Base-by-base conservation (phyloP, 306 rosid species). In the Cicer pinnatifidum region DNA sequence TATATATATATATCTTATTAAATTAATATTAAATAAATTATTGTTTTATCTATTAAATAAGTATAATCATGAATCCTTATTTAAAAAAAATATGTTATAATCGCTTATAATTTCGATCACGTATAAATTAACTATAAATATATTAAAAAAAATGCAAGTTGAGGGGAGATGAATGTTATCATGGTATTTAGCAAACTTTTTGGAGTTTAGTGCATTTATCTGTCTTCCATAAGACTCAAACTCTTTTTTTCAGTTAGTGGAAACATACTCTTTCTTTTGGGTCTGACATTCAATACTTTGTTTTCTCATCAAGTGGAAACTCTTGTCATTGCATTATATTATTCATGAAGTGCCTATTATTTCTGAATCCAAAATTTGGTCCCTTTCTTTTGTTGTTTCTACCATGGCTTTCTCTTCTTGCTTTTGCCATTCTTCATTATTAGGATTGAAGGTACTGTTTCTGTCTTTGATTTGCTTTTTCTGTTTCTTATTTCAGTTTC, bases 371-470 rank as follows among this genome's bases (percentile, higher is more conserved):
- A 61, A n/a, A 38, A 20, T 43, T 76, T 50, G 45, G 58, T 68
- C 9, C 72, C 82, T 40, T 68, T n/a, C 67, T 72, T 75, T 78
- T 76, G 51, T 85, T 46, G 51, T 85, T 46, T 65, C 80, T 46
- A 13, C 60, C 77, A 91, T 91, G 98, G 80, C 85, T 67, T 73
- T 80, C 81, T 78, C 89, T 74, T 81, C 86, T 80, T 72, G 78
- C 86, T 52, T 84, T 72, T 72, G 16, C 81, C 78, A 47, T 62
- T 85, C 88, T 74, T 62, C 92, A n/a, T 46, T 77, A 15, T 50
- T 76, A 72, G 38, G 88, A 67, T 69, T 79, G 62, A 85, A 91
- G 97, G 98, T 90, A 58, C 64, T 75, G 12, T 51, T 61, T 75
- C 40, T 57, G 10, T 23, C 45, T 79, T 33, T 79, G 64, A 51